phyloP scores from a whole-genome alignment of 164 flowering plant species.

The Magnolia sinica region DNA sequence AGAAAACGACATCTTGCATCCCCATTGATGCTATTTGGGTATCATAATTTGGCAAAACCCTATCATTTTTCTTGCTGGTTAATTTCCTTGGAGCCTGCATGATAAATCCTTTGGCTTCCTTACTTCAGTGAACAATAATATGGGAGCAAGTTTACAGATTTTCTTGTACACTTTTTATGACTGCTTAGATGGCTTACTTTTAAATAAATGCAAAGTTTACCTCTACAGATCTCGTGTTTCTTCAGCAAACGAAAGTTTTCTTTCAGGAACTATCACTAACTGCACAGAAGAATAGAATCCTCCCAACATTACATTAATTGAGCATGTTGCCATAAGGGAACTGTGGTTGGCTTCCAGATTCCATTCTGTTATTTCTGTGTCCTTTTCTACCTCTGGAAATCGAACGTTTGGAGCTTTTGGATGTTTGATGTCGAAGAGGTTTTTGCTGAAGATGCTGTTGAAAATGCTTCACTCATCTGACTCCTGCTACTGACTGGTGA shows the following conservation, averaged over 20 bases:
- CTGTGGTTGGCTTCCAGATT: slow-evolving; percentile 9
- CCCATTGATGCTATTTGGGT: neutral
- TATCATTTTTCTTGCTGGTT: neutral
- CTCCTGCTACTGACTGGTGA: slow-evolving; percentile 13
- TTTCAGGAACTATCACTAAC: slow-evolving; percentile 3
- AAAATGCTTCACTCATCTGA: slow-evolving; percentile 11
- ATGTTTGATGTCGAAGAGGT: slow-evolving; percentile 16
- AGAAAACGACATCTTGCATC: neutral
- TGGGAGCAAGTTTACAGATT: neutral
- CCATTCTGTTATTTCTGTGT: slow-evolving; percentile 9
- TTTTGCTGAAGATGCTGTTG: slow-evolving; percentile 15
- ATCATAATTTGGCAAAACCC: neutral
- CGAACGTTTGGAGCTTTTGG: slow-evolving; percentile 8
- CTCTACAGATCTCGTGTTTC: neutral
- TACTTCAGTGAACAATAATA: neutral
- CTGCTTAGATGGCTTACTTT: neutral
- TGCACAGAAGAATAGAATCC: neutral
- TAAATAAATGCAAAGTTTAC: neutral
- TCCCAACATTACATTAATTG: neutral
- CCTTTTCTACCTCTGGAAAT: slow-evolving; percentile 5
- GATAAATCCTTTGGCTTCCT: neutral
- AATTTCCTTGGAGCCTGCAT: neutral
- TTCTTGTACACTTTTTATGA: neutral
- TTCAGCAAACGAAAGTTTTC: neutral
- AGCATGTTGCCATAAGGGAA: slow-evolving; percentile 21